Percentiles rank a stretch among this genome's conserved stretches.
Evolutionary conservation across 306 rosid species (phyloP).

Genomic region (Vigna trinervia): DNA sequence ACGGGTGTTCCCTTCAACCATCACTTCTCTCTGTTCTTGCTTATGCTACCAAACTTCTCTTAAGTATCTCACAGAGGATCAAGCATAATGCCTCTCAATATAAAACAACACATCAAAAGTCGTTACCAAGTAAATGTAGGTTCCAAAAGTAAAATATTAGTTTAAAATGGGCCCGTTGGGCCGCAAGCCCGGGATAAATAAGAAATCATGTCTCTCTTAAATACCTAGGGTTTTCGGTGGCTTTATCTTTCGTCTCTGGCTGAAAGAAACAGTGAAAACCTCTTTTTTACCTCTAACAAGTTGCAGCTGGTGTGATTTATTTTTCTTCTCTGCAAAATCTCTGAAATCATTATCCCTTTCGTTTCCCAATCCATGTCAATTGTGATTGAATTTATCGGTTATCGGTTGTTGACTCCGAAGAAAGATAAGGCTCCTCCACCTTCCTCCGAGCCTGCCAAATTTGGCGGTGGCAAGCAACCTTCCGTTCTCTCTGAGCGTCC

Average conservation of each 20-base stretch:
- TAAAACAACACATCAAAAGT: background rate
- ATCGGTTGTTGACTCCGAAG: slow-evolving; percentile 63
- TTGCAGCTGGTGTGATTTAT: background rate
- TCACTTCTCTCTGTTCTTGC: background rate
- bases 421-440: slow-evolving; percentile 84
- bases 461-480: slow-evolving; percentile 85
- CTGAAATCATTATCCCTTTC: too few relatives aligned
- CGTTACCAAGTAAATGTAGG: too few relatives aligned
- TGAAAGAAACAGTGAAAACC: background rate
- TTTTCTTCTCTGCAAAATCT: background rate
- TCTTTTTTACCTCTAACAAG: background rate
- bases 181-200: background rate
- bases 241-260: slow-evolving; percentile 38
- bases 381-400: background rate
- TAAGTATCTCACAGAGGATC: background rate
- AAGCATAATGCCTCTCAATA: background rate
- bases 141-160: too few relatives aligned
- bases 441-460: slow-evolving; percentile 76
- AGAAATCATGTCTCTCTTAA: background rate
- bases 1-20: slow-evolving; percentile 21
- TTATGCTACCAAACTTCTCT: background rate
- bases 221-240: slow-evolving; percentile 33
- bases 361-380: background rate
- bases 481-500: slow-evolving; percentile 70
- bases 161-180: background rate